Percentiles rank a stretch among this genome's conserved stretches.
phyloP scores from a whole-genome alignment of 2,329 filamentous ascomycete species.

The Diaporthe longicolla region DNA sequence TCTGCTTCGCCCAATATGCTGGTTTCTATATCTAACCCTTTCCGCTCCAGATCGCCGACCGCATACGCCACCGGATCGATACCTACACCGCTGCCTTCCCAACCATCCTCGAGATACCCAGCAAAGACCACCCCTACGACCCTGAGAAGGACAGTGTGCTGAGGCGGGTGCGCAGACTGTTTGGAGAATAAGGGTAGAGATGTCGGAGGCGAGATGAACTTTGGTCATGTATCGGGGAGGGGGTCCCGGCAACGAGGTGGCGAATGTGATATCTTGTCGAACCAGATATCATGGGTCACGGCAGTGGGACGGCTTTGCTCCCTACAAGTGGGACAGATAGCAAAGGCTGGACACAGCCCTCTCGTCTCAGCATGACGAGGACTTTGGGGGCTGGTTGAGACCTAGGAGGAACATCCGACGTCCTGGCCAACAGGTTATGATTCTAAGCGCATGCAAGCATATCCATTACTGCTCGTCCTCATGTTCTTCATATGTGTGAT shows the following conservation, averaged over 20 bases:
- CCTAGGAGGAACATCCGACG: background rate
- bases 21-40: background rate
- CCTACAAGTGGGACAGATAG: background rate
- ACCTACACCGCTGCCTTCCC: slow-evolving; percentile 95
- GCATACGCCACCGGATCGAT: slow-evolving; percentile 92
- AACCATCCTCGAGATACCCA: slow-evolving; percentile 95
- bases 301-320: background rate
- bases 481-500: slow-evolving; percentile 1
- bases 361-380: background rate
- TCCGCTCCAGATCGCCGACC: slow-evolving; percentile 84
- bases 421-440: background rate
- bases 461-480: background rate
- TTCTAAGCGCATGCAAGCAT: background rate
- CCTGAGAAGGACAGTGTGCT: slow-evolving; percentile 99
- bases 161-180: slow-evolving; percentile 80
- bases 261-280: background rate
- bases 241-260: background rate
- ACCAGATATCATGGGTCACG: background rate
- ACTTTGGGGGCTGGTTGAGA: background rate
- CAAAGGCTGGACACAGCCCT: background rate
- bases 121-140: slow-evolving; percentile 99
- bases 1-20: too few relatives aligned
- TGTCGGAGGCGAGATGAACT: background rate
- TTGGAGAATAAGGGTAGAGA: slow-evolving; percentile 71
- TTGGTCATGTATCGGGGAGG: background rate